phyloP scores from a whole-genome alignment of 1,284 basidiomycete species.

The Sporisorium sorghi region DNA sequence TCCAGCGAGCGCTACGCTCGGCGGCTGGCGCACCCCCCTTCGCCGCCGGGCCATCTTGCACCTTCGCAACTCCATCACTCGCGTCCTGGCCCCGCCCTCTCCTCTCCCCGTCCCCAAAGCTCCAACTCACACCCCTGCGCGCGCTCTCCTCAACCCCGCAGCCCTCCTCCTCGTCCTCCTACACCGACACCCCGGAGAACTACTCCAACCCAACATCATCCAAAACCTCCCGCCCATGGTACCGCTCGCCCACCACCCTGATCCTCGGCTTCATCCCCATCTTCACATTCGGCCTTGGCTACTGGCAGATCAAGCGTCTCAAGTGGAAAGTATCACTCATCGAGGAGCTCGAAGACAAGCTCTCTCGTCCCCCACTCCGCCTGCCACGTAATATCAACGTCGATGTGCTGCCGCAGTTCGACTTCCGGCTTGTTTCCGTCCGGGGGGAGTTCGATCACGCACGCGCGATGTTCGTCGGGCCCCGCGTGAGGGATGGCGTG shows the following conservation, averaged over 20 bases:
- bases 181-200: slow-evolving; percentile 33
- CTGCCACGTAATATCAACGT: slow-evolving; percentile 85
- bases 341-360: slow-evolving; percentile 91
- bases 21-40: background rate
- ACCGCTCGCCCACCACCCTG: slow-evolving; percentile 69
- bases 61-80: background rate
- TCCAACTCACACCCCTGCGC: background rate
- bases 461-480: slow-evolving; percentile 84
- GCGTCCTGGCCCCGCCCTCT: background rate
- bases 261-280: slow-evolving; percentile 87
- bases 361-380: slow-evolving; percentile 81
- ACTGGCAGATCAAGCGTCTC: slow-evolving; percentile 89
- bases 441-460: slow-evolving; percentile 71
- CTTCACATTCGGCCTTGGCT: slow-evolving; percentile 89
- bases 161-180: too few species aligned
- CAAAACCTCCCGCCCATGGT: slow-evolving; percentile 47
- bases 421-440: slow-evolving; percentile 59
- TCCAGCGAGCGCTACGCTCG: slow-evolving; percentile 11
- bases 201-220: slow-evolving; percentile 30
- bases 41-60: slow-evolving; percentile 18
- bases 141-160: slow-evolving; percentile 9
- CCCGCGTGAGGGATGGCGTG: slow-evolving; percentile 86
- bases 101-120: background rate
- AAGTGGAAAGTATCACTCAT: slow-evolving; percentile 96
- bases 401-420: slow-evolving; percentile 56